These are phyloP conservation scores for Yamadazyma insecticola DNA, from an alignment of 805 yeast genomes.

Conservation along the genomic window DNA sequence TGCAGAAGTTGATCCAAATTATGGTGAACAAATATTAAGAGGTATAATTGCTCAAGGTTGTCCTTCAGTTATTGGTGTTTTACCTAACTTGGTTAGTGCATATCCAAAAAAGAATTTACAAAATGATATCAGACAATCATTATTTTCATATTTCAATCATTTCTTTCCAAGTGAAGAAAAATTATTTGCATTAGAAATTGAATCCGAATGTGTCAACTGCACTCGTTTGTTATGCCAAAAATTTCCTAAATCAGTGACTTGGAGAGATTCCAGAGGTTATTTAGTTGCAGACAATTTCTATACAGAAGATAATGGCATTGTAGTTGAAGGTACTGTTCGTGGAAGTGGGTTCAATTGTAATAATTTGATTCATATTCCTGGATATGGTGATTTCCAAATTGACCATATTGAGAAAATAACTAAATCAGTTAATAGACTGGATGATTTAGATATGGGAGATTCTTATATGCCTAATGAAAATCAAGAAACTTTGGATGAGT, in stretches of 20 bases:
- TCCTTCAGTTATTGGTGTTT: slow-evolving; percentile 72
- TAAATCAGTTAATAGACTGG: slow-evolving; percentile 10
- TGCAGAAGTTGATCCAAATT: slow-evolving; percentile 70
- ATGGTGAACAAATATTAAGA: slow-evolving; percentile 87
- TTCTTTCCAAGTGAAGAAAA: slow-evolving; percentile 67
- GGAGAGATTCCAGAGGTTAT: slow-evolving; percentile 95
- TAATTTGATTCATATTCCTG: slow-evolving; percentile 80
- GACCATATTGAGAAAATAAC: slow-evolving; percentile 54
- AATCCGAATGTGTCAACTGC: slow-evolving; percentile 67
- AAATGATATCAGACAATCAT: slow-evolving; percentile 48
- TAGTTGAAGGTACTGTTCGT: slow-evolving; percentile 79
- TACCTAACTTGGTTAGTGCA: slow-evolving; percentile 64
- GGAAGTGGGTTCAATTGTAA: slow-evolving; percentile 80
- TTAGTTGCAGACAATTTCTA: slow-evolving; percentile 64
- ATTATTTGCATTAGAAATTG: slow-evolving; percentile 63
- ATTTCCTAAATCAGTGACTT: slow-evolving; percentile 75
- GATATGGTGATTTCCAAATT: slow-evolving; percentile 82
- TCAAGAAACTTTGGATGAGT: slow-evolving; percentile 57
- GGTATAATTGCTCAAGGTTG: slow-evolving; percentile 91
- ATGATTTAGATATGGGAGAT: slow-evolving; percentile 20
- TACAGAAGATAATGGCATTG: slow-evolving; percentile 37
- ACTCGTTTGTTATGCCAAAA: slow-evolving; percentile 77
- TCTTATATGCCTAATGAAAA: slow-evolving; percentile 27
- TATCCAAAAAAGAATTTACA: slow-evolving; percentile 76
- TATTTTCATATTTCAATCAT: slow-evolving; percentile 37